Base-by-base conservation (phyloP, 805 yeast genomes). In the Ogataea populi-albae region DNA sequence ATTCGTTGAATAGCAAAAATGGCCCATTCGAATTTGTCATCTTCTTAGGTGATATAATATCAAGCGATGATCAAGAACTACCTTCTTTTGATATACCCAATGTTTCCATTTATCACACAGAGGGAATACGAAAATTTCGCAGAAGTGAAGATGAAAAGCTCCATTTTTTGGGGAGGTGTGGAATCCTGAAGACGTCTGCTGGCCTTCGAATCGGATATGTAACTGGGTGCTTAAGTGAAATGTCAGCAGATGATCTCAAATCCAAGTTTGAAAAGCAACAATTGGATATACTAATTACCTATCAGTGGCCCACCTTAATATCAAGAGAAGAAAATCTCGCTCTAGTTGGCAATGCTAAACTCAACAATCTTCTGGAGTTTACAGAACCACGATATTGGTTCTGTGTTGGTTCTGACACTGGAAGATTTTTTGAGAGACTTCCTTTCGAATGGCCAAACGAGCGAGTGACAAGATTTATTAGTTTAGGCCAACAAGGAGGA, bases 381-480 rank as follows among this genome's bases (percentile, higher is more conserved):
- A 34, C 65, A 3, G 66, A 69, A 40, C 95, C 95, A 3, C 63
- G 77, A 38, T 86, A 86, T 52, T 83, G 81, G 57, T 79, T 86
- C 50, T 64, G 77, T 2, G 71, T 67, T 17, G 85, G 85, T 0
- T 57, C 68, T 28, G 65, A 68, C 10, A 32, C 54, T 1, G 77
- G 79, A 1, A 62, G 63, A 25, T 77, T 69, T 49, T 62, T 65
- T 43, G 87, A 84, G 48, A 61, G 75, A 39, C 53, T 61, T 16
- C 79, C 86, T 1, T 79, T 85, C 50, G 45, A 62, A 34, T 81
- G 86, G 86, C 57, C 59, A 14, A 65, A 62, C 3, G 66, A 59
- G 0, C 50, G 66, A 10, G 51, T 69, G 2, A 75, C 87, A 0
- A 64, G 94, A 34, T 81, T 82, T 47, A 70, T 86, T 11, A 78